Percentiles rank a stretch among this genome's conserved stretches.
Evolutionary conservation across 768 basidiomycete genomes (phyloP).

Genomic region (Psilocybe azurescens): DNA sequence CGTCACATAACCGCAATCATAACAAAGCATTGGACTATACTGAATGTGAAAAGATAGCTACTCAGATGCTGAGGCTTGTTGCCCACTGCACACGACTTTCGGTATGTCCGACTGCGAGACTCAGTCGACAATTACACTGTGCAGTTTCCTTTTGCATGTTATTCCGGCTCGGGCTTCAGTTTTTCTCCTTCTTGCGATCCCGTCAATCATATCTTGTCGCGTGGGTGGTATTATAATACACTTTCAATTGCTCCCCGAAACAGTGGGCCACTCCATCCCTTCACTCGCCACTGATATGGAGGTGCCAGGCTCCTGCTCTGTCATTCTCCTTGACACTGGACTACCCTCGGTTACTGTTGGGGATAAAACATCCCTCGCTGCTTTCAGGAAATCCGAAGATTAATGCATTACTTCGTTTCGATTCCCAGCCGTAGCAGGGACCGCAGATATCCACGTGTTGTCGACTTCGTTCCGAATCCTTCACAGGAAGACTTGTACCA

Average conservation of each 20-base stretch:
- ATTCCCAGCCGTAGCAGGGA: slow-evolving; percentile 28
- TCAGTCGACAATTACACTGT: not conserved
- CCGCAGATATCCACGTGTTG: slow-evolving; percentile 28
- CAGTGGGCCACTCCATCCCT: slow-evolving; percentile 26
- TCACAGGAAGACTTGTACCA: slow-evolving; percentile 34
- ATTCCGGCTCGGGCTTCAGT: slow-evolving; percentile 7
- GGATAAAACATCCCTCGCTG: slow-evolving; percentile 35
- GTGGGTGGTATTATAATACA: slow-evolving; percentile 12
- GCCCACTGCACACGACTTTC: not conserved
- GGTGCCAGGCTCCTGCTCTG: slow-evolving; percentile 19
- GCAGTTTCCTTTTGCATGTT: slow-evolving; percentile 4
- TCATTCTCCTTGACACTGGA: slow-evolving; percentile 24
- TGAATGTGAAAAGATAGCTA: not conserved
- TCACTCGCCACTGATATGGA: slow-evolving; percentile 21
- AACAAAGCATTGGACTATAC: not conserved
- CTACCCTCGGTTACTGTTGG: slow-evolving; percentile 32
- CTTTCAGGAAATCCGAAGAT: slow-evolving; percentile 28
- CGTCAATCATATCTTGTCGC: slow-evolving; percentile 20
- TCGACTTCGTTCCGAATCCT: slow-evolving; percentile 29
- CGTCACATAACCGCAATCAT: not conserved
- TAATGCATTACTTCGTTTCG: slow-evolving; percentile 24
- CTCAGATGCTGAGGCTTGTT: not conserved
- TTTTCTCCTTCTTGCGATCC: slow-evolving; percentile 16
- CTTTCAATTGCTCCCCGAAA: slow-evolving; percentile 22
- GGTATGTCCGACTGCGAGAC: not conserved